Conservation (phyloP, 176 grass and related monocot genomes). For the Calamus simplicifolius region DNA sequence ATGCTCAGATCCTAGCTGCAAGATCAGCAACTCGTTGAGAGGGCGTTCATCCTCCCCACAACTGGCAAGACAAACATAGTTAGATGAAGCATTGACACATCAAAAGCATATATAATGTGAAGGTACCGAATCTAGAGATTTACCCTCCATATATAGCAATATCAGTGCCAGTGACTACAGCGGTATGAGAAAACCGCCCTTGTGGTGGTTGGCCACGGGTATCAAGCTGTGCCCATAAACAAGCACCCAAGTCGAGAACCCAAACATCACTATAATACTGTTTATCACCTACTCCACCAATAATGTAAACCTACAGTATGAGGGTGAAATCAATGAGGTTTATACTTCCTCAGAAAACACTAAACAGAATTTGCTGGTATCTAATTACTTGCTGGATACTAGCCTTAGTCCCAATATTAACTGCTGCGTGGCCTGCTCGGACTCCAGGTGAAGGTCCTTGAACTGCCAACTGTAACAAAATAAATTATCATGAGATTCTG, state of each 20-base stretch:
- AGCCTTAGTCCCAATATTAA: slow-evolving; percentile 74
- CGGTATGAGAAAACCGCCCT: slow-evolving; percentile 87
- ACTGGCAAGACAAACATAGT: slow-evolving; percentile 26
- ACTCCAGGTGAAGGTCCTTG: slow-evolving; percentile 80
- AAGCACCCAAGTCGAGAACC: slow-evolving; percentile 63
- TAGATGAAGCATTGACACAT: too few species aligned
- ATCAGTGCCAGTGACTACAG: slow-evolving; percentile 54
- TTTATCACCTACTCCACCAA: slow-evolving; percentile 95
- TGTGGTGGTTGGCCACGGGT: slow-evolving; percentile 78
- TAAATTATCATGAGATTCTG: background rate
- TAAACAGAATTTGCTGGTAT: background rate
- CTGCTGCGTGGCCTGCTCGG: slow-evolving; percentile 79
- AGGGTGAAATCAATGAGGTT: background rate
- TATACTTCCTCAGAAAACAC: background rate
- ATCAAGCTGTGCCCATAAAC: slow-evolving; percentile 72
- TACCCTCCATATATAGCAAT: slow-evolving; percentile 97
- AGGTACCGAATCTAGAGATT: slow-evolving; percentile 2
- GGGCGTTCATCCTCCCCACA: slow-evolving; percentile 91
- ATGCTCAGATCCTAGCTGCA: slow-evolving; percentile 89
- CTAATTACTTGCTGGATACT: slow-evolving; percentile 2
- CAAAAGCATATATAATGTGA: too few species aligned
- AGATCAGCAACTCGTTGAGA: slow-evolving; percentile 78
- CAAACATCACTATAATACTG: slow-evolving; percentile 95
- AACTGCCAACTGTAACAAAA: slow-evolving; percentile 47
- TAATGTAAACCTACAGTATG: slow-evolving; percentile 55